Base-by-base conservation (phyloP, 805 yeast genomes). In the Starmerella davenportii region DNA sequence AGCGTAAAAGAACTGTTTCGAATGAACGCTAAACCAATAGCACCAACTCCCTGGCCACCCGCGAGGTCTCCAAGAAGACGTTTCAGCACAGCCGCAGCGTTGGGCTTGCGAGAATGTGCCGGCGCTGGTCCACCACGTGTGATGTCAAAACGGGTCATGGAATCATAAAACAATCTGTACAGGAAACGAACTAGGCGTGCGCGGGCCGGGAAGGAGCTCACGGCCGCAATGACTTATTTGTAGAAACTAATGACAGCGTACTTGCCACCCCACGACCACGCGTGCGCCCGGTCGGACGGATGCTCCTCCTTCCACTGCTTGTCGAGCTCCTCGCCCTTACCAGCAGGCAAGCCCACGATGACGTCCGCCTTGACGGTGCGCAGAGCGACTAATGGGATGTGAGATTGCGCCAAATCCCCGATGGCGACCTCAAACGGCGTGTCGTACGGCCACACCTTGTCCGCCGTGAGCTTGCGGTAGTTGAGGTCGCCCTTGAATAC, bases 351-450 rank as follows among this genome's bases (percentile, higher is more conserved):
- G 1, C 93, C 96, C 30, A 80, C 95, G 38, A 79, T 75, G 5
- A 85, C 96, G 55, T 90, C 98, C 1, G 96, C 95, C 60, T 90
- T 90, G 57, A 93, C 77, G 2, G 96, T 90, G 63, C 99, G 74
- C 50, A 90, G 66, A 25, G 92, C 70, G 42, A 82, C 63, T 21
- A 81, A 49, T 14, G 73, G 74, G 39, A 90, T 62, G 7, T 75
- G 75, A 23, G 74, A 67, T 0, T 58, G 47, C 1, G 78, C 77
- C 47, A 87, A 64, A 3, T 71, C 68, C 39, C 79, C 79, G 43
- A 87, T 68, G 4, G 94, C 87, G 8, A 44, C 41, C 3, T 44
- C 49, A 62, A 87, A 92, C 2, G 84, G 68, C 0, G 93, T 80
- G 2, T 82, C 71, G 41, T 77, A 68, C 16, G 73, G 73, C 99